Conservation (phyloP, 139 green algal genomes). For the Yamagishiella unicocca region DNA sequence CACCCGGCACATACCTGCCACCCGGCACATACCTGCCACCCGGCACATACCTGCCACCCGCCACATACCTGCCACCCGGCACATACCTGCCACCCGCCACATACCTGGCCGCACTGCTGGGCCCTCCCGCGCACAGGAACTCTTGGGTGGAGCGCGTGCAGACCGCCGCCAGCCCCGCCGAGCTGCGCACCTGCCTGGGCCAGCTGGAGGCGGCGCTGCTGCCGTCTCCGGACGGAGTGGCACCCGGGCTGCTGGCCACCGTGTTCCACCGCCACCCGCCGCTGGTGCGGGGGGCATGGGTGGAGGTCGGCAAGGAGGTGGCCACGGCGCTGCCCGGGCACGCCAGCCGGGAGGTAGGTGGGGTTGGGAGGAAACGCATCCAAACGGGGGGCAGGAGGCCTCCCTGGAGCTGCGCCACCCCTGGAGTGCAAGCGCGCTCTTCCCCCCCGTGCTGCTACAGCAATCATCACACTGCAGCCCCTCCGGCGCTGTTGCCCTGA, state of each 20-base stretch:
- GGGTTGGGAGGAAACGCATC: not conserved
- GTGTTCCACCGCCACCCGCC: constrained; percentile 57
- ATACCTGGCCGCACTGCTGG: too few species aligned
- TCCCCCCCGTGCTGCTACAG: too few species aligned
- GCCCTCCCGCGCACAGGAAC: too few species aligned
- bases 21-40: too few species aligned
- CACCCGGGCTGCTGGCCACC: constrained; percentile 34
- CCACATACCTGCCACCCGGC: too few species aligned
- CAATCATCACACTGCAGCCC: too few species aligned
- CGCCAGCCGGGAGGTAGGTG: constrained; percentile 28
- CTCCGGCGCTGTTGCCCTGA: too few species aligned
- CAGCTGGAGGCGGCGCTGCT: constrained; percentile 68
- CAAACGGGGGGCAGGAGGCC: not conserved
- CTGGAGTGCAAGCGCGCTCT: too few species aligned
- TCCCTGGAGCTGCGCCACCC: constrained; percentile 7
- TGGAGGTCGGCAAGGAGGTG: constrained; percentile 47
- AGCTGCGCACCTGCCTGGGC: constrained; percentile 70
- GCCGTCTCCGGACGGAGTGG: constrained; percentile 35
- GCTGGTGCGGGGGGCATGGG: constrained; percentile 75
- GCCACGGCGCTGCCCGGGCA: constrained; percentile 27
- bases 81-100: too few species aligned
- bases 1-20: too few species aligned
- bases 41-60: too few species aligned
- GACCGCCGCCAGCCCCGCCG: constrained; percentile 25
- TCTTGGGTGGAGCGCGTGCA: constrained; percentile 61